These are phyloP conservation scores for Quercus mongolica DNA, from an alignment of 306 rosid genomes.

Conservation along the genomic window DNA sequence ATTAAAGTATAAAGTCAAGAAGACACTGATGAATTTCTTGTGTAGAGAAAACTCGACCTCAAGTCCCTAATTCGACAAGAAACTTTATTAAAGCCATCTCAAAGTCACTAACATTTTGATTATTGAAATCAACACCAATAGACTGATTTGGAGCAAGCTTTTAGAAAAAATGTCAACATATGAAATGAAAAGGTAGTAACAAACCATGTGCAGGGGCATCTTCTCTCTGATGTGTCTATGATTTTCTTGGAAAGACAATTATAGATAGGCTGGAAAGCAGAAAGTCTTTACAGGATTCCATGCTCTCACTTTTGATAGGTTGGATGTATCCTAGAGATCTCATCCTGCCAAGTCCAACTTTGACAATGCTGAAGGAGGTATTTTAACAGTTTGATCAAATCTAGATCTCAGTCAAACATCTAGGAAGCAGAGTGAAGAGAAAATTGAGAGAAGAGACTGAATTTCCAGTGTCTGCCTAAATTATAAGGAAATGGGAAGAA, in stretches of 20 bases:
- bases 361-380: slow-evolving; percentile 4
- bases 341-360: slow-evolving; percentile 11
- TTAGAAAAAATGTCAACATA: background rate
- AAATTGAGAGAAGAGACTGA: too few relatives aligned
- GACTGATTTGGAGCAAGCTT: background rate
- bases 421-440: too few relatives aligned
- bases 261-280: slow-evolving; percentile 21
- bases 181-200: background rate
- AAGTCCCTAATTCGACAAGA: too few relatives aligned
- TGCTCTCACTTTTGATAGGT: background rate
- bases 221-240: background rate
- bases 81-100: too few relatives aligned
- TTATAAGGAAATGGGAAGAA: too few relatives aligned
- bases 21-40: too few relatives aligned
- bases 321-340: slow-evolving; percentile 1
- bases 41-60: too few relatives aligned
- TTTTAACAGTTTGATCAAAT: background rate
- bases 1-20: too few relatives aligned
- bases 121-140: background rate
- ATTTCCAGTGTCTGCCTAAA: too few relatives aligned
- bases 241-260: background rate
- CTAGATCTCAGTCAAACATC: background rate
- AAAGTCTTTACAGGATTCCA: slow-evolving; percentile 4
- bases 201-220: background rate
- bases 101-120: too few relatives aligned